These are phyloP conservation scores for Fusarium subtropicale DNA, from an alignment of 2,329 filamentous ascomycete species.

Conservation along the genomic window DNA sequence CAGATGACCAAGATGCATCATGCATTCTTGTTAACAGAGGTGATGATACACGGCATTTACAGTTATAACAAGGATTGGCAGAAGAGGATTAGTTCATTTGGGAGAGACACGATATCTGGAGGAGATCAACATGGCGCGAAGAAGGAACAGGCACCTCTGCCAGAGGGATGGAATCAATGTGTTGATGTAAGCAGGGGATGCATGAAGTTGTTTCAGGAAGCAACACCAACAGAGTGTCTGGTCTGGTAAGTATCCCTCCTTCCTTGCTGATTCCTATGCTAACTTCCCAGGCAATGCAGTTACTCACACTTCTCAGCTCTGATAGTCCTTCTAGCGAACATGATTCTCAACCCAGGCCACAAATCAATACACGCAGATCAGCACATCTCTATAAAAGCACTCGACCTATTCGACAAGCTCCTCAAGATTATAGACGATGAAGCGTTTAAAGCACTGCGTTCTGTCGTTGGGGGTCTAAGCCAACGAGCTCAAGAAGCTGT, in stretches of 20 bases:
- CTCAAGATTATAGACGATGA: slow-evolving; percentile 37
- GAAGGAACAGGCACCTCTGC: slow-evolving; percentile 29
- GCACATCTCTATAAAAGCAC: slow-evolving; percentile 44
- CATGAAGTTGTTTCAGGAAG: slow-evolving; percentile 49
- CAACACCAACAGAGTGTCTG: slow-evolving; percentile 49
- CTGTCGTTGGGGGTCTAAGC: slow-evolving; percentile 36
- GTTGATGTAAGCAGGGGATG: slow-evolving; percentile 51
- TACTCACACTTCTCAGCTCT: slow-evolving; percentile 51
- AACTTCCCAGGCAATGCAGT: slow-evolving; percentile 43
- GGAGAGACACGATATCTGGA: slow-evolving; percentile 40
- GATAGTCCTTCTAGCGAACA: slow-evolving; percentile 52
- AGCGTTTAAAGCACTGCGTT: slow-evolving; percentile 24
- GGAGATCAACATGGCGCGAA: slow-evolving; percentile 27
- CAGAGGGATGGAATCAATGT: slow-evolving; percentile 50
- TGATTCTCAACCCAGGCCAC: slow-evolving; percentile 48
- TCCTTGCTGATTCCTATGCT: background rate
- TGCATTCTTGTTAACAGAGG: slow-evolving; percentile 52
- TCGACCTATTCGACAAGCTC: slow-evolving; percentile 47
- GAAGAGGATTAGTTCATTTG: slow-evolving; percentile 48
- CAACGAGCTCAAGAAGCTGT: slow-evolving; percentile 37
- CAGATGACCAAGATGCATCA: slow-evolving; percentile 55
- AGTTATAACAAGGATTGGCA: slow-evolving; percentile 55
- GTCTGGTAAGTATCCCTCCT: slow-evolving; percentile 45
- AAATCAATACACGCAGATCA: slow-evolving; percentile 45
- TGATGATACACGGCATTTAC: slow-evolving; percentile 55